Conservation (phyloP, 2,329 filamentous ascomycete genomes). For the Monosporascus sp. region DNA sequence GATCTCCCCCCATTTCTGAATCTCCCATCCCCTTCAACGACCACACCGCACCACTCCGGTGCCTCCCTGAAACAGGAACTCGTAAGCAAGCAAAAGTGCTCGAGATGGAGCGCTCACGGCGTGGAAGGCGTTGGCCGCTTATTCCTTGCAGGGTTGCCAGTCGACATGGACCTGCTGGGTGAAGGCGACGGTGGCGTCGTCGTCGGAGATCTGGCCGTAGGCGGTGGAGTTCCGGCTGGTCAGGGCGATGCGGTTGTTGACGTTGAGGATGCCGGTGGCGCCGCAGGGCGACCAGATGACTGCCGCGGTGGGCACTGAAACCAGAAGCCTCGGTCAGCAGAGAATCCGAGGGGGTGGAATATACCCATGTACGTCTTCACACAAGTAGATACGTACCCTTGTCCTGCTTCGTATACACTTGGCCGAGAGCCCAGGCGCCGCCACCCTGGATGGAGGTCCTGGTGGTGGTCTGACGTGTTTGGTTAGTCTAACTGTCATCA, state of each 20-base stretch:
- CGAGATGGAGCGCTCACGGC: neutral
- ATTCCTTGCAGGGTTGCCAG: slow-evolving; percentile 30
- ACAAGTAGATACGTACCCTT: slow-evolving; percentile 6
- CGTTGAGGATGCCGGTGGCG: slow-evolving; percentile 40
- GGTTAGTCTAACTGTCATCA: slow-evolving; percentile 1
- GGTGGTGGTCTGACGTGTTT: slow-evolving; percentile 31
- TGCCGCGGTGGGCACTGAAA: slow-evolving; percentile 36
- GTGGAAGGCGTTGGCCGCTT: neutral
- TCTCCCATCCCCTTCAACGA: too few species aligned
- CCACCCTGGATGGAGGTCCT: slow-evolving; percentile 38
- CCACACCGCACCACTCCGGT: too few species aligned
- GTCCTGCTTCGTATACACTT: slow-evolving; percentile 44
- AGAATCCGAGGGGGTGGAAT: neutral
- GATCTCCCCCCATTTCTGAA: too few species aligned
- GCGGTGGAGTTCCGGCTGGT: slow-evolving; percentile 32
- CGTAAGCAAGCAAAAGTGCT: too few species aligned
- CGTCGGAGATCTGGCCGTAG: slow-evolving; percentile 37
- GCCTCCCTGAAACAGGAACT: too few species aligned
- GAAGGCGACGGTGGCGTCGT: slow-evolving; percentile 40
- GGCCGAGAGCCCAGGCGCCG: slow-evolving; percentile 35
- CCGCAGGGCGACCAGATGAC: slow-evolving; percentile 43
- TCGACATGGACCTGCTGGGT: slow-evolving; percentile 39
- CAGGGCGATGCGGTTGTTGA: slow-evolving; percentile 42
- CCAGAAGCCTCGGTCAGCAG: neutral
- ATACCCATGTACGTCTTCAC: too few species aligned